Evolutionary conservation across 805 yeast genomes (phyloP).

Genomic region (Starmerella khaoyaiensis): DNA sequence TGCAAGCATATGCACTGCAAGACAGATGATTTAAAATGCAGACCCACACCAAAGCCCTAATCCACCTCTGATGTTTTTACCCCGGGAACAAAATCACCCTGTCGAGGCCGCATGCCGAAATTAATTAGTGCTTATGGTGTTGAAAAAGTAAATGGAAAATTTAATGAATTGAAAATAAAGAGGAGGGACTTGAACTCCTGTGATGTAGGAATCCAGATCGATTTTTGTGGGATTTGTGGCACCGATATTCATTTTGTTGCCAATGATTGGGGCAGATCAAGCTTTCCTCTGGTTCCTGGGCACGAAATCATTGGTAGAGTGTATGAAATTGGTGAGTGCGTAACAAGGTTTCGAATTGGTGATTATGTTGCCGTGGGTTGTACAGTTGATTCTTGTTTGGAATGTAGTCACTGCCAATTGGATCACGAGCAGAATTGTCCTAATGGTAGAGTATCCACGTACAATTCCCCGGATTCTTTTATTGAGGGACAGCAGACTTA

Average conservation of each 20-base stretch:
- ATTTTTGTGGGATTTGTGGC: constrained; percentile 37
- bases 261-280: constrained; percentile 38
- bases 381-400: constrained; percentile 44
- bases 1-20: no score
- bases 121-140: constrained; percentile 7
- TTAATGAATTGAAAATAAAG: constrained; percentile 4
- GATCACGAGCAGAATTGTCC: constrained; percentile 49
- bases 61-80: no score
- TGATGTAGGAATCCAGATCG: constrained; percentile 27
- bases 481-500: constrained; percentile 59
- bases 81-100: no score
- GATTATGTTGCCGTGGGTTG: constrained; percentile 79
- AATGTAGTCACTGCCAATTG: constrained; percentile 46
- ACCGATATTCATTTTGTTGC: constrained; percentile 41
- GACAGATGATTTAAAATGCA: no score
- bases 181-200: constrained; percentile 16
- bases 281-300: constrained; percentile 35
- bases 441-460: constrained; percentile 38
- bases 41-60: no score
- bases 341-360: constrained; percentile 40
- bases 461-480: constrained; percentile 28
- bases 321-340: constrained; percentile 44
- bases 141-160: background rate
- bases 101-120: no score
- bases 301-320: constrained; percentile 34